Conservation (phyloP, 441 rosid species). For the Capsella rubella region DNA sequence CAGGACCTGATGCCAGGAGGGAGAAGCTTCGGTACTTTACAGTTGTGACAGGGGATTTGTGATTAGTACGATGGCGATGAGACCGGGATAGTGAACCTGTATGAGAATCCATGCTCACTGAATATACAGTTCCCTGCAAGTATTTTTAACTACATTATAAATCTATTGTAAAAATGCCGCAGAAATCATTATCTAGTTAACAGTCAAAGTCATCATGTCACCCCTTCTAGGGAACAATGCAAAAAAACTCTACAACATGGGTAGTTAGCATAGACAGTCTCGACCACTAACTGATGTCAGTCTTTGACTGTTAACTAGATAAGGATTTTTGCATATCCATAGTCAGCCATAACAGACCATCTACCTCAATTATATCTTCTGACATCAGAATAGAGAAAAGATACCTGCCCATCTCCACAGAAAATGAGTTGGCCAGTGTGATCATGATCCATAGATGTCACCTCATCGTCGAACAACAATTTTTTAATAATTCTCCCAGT, state of each 20-base stretch:
- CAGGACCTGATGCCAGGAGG: slow-evolving; percentile 88
- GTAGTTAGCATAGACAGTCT: slow-evolving; percentile 2
- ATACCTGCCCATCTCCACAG: slow-evolving; percentile 92
- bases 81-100: slow-evolving; percentile 82
- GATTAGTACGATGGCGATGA: slow-evolving; percentile 76
- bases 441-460: slow-evolving; percentile 96
- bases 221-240: not conserved
- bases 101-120: slow-evolving; percentile 82
- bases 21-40: slow-evolving; percentile 96
- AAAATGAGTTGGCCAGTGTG: slow-evolving; percentile 95
- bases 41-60: slow-evolving; percentile 81
- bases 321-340: too few relatives aligned
- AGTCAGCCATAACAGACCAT: slow-evolving; percentile 2
- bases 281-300: too few relatives aligned
- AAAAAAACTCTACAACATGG: not conserved
- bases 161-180: not conserved
- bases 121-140: slow-evolving; percentile 83
- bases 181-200: not conserved
- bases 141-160: slow-evolving; percentile 27
- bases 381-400: slow-evolving; percentile 18
- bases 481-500: slow-evolving; percentile 85
- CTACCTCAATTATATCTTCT: not conserved
- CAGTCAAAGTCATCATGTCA: slow-evolving; percentile 8
- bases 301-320: too few relatives aligned
- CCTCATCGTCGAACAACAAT: slow-evolving; percentile 58